These are phyloP conservation scores for Hypoxylon subgilvum DNA, from an alignment of 495 filamentous ascomycete genomes.

Conservation along the genomic window DNA sequence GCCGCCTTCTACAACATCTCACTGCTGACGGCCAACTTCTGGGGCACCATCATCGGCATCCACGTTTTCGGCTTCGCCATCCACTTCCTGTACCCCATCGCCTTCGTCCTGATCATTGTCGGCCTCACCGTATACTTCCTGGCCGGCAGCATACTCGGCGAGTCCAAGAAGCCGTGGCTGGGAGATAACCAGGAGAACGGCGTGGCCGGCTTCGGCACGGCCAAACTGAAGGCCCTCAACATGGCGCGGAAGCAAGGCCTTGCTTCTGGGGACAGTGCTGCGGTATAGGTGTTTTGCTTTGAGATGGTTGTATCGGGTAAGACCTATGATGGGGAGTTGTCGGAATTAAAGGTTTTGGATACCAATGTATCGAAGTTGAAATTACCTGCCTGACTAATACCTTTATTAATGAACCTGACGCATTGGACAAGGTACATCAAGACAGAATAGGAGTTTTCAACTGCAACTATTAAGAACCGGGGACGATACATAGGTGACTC, in stretches of 20 bases:
- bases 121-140: constrained; percentile 85
- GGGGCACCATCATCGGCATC: constrained; percentile 90
- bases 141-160: constrained; percentile 77
- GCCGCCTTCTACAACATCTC: constrained; percentile 98
- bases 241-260: constrained; percentile 48
- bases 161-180: constrained; percentile 93
- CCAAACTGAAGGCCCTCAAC: constrained; percentile 77
- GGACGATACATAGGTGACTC: too few relatives aligned
- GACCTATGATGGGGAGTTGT: not conserved
- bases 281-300: not conserved
- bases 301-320: not conserved
- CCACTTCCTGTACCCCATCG: constrained; percentile 92
- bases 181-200: constrained; percentile 83
- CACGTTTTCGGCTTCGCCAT: constrained; percentile 80
- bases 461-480: too few relatives aligned
- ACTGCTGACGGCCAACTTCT: constrained; percentile 93
- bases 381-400: too few relatives aligned
- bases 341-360: not conserved
- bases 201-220: constrained; percentile 82
- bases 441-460: too few relatives aligned
- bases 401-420: too few relatives aligned
- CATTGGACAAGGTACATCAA: too few relatives aligned
- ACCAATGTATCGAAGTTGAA: not conserved
- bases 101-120: constrained; percentile 87
- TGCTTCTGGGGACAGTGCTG: constrained; percentile 10